These are phyloP conservation scores for Coemansia sp. DNA, from an alignment of 192 early-diverging fungal genomes.

Conservation along the genomic window DNA sequence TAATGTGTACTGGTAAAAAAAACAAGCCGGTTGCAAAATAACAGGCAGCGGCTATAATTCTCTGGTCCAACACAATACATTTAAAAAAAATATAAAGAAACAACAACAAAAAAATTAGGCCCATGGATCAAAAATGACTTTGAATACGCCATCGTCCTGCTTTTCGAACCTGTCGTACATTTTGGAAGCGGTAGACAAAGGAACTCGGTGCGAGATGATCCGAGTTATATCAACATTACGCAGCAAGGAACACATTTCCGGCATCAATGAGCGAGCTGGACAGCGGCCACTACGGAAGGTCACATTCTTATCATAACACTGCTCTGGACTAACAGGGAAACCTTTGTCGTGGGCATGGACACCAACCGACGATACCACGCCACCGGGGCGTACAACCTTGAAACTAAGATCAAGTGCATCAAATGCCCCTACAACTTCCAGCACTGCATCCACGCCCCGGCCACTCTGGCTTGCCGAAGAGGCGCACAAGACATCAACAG, in stretches of 20 bases:
- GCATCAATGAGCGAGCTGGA: conserved; percentile 49
- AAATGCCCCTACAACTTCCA: conserved; percentile 54
- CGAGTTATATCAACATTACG: conserved; percentile 27
- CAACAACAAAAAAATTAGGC: background rate
- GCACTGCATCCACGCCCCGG: conserved; percentile 48
- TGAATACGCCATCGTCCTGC: conserved; percentile 16
- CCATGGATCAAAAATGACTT: conserved; percentile 38
- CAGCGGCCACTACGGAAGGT: conserved; percentile 54
- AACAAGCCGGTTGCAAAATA: too few relatives aligned
- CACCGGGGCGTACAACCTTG: conserved; percentile 47
- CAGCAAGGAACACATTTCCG: conserved; percentile 26
- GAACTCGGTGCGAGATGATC: conserved; percentile 48
- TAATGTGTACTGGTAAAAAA: too few relatives aligned
- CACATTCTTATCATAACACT: conserved; percentile 57
- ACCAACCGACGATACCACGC: conserved; percentile 55
- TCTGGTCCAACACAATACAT: background rate
- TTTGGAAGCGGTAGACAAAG: conserved; percentile 33
- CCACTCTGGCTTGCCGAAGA: conserved; percentile 23
- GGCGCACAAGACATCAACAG: conserved; percentile 3
- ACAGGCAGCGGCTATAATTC: background rate
- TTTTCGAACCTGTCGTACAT: conserved; percentile 54
- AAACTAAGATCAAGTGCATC: conserved; percentile 46
- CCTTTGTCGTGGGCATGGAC: conserved; percentile 49
- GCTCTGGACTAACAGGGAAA: conserved; percentile 53
- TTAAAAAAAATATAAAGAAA: background rate